Evolutionary conservation across 345 rosid genomes (phyloP).

Genomic region (Laguncularia racemosa): DNA sequence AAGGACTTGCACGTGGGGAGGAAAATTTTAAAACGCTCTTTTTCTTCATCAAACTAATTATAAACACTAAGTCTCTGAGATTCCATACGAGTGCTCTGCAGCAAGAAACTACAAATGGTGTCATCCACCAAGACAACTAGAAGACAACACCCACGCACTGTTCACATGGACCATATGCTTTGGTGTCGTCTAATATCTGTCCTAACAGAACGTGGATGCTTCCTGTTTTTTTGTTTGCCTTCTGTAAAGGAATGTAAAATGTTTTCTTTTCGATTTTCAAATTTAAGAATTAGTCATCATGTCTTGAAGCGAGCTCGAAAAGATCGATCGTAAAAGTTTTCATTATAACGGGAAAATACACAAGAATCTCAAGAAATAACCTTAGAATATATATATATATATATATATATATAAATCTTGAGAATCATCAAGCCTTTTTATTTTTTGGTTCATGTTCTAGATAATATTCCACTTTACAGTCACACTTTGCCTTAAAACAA

Average conservation of each 20-base stretch:
- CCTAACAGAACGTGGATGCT: too few species aligned
- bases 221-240: too few species aligned
- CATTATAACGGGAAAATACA: background rate
- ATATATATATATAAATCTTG: background rate
- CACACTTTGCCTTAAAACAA: constrained; percentile 24
- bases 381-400: background rate
- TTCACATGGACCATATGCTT: too few species aligned
- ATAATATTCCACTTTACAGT: background rate
- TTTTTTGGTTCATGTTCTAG: background rate
- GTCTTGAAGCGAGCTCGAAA: too few species aligned
- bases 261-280: too few species aligned
- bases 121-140: too few species aligned
- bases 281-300: too few species aligned
- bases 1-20: constrained; percentile 1
- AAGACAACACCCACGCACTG: too few species aligned
- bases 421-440: background rate
- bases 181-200: too few species aligned
- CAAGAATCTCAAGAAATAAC: background rate
- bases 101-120: background rate
- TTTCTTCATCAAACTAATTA: too few species aligned
- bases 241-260: too few species aligned
- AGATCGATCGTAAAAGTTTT: background rate
- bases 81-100: background rate
- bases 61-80: background rate
- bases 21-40: background rate